Evolutionary conservation across 2,329 filamentous ascomycete species (phyloP), one percentile per base, ranked within the genome.

Genomic region (Trichoderma afroharzianum): DNA sequence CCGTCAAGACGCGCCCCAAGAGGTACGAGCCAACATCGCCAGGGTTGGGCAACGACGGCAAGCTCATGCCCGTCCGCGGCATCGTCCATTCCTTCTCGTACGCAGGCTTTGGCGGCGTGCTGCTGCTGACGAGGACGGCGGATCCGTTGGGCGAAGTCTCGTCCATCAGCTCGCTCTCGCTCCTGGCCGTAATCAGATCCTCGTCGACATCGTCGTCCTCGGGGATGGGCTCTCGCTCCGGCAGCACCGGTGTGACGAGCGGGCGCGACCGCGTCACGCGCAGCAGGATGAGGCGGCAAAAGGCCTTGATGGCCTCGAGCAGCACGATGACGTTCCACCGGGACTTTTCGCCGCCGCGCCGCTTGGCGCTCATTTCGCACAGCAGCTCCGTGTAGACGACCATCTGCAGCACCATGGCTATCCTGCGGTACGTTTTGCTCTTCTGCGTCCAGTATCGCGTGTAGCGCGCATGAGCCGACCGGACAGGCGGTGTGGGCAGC

Each of bases 341-440:
- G 30, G 91, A 83, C 77, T 88, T 90, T 80, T 97, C 88, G 58
- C 92, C 94, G 21, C 93, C 93, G 73, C 91, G 91, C 63, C 95
- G 88, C 82, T 97, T 97, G 32, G 95, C 95, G 32, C 92, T 89
- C 96, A 99, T 99, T 81, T 99, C 96, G 88, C 95, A 96, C n/a
- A 99, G 84, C 33, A 99, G 85, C 82, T 99, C 94, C 0, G 95
- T 97, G 79, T 98, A 98, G 76, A 96, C 93, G 30, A 98, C 92
- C 83, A 97, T 92, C 79, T 97, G 94, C 63, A 99, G 84, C 5
- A 94, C 85, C 74, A 95, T 87, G 53, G 95, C 95, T 69, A 97
- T 89, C 72, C 93, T 89, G 72, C 91, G 89, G 81, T 99, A 99
- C 11, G 93, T 85, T 5, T 87, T 85, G 77, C 86, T 90, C 76